These are phyloP conservation scores for Eremomyces bilateralis DNA, from an alignment of 495 filamentous ascomycete species.

Conservation along the genomic window DNA sequence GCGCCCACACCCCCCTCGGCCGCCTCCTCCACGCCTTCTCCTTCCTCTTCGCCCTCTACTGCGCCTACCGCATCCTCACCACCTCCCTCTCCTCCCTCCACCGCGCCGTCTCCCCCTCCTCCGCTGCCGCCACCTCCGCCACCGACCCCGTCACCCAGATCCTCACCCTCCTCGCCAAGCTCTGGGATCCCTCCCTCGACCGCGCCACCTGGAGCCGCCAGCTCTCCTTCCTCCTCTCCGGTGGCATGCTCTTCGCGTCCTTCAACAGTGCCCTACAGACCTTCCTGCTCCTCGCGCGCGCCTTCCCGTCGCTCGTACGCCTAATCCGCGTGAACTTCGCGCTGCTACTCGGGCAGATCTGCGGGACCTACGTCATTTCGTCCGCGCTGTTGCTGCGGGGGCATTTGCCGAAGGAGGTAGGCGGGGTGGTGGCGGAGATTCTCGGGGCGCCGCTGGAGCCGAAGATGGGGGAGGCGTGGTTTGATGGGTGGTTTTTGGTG, in stretches of 20 bases:
- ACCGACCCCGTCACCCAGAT: conserved; percentile 62
- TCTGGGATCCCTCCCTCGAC: conserved; percentile 51
- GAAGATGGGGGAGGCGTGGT: conserved; percentile 64
- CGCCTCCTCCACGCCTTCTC: conserved; percentile 30
- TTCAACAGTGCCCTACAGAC: conserved; percentile 59
- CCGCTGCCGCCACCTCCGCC: conserved; percentile 28
- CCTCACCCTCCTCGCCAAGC: conserved; percentile 46
- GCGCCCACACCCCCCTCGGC: conserved; percentile 38
- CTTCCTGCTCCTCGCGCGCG: conserved; percentile 48
- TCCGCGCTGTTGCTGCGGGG: conserved; percentile 49
- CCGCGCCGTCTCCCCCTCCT: conserved; percentile 27
- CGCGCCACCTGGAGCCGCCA: conserved; percentile 51
- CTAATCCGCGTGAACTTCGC: conserved; percentile 41
- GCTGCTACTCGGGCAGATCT: conserved; percentile 50
- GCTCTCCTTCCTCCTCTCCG: conserved; percentile 57
- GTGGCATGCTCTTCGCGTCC: conserved; percentile 53
- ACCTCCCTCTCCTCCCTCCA: conserved; percentile 40
- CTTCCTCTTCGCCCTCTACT: conserved; percentile 52
- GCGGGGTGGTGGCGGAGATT: conserved; percentile 47
- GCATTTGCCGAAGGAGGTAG: conserved; percentile 49
- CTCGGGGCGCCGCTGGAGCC: conserved; percentile 45
- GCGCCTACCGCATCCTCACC: conserved; percentile 49
- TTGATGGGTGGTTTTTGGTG: conserved; percentile 57
- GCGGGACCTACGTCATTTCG: conserved; percentile 58
- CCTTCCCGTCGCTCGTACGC: conserved; percentile 40